These are phyloP conservation scores for Ophiocordyceps camponoti-floridani DNA, from an alignment of 2,329 filamentous ascomycete species.

Conservation along the genomic window DNA sequence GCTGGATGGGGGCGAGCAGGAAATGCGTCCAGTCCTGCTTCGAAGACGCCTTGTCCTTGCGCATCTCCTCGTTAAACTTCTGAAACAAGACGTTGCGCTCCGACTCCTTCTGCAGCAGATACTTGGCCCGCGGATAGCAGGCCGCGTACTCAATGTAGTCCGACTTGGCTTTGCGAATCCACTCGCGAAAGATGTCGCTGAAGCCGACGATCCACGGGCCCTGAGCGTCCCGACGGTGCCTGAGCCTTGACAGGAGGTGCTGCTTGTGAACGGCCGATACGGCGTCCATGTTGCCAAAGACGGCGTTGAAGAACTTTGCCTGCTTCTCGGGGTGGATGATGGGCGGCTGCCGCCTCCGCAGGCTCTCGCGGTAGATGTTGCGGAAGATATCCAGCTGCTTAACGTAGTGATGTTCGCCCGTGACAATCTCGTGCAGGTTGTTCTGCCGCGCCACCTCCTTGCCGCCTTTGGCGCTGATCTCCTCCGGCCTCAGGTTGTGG, in stretches of 20 bases:
- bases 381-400: conserved; percentile 74
- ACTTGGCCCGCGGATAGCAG: conserved; percentile 68
- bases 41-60: conserved; percentile 60
- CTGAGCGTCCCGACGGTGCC: conserved; percentile 92
- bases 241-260: conserved; percentile 77
- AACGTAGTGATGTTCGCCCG: conserved; percentile 82
- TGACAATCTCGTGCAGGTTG: conserved; percentile 86
- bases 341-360: conserved; percentile 54
- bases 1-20: conserved; percentile 80
- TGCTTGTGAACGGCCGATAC: conserved; percentile 89
- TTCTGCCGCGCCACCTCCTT: conserved; percentile 92
- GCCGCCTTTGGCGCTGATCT: conserved; percentile 50
- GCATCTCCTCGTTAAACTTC: conserved; percentile 66
- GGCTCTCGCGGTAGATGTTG: conserved; percentile 67
- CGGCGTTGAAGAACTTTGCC: conserved; percentile 61
- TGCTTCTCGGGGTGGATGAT: conserved; percentile 67
- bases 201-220: conserved; percentile 88
- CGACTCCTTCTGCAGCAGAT: conserved; percentile 67
- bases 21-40: conserved; percentile 89
- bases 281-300: conserved; percentile 80
- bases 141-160: conserved; percentile 88
- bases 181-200: conserved; percentile 93
- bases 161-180: conserved; percentile 83
- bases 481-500: conserved; percentile 67
- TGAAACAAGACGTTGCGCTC: conserved; percentile 75